Percentiles rank a stretch among this genome's conserved stretches.
Conservation (phyloP, 2,329 filamentous ascomycete species). For the Cladophialophora exuberans region DNA sequence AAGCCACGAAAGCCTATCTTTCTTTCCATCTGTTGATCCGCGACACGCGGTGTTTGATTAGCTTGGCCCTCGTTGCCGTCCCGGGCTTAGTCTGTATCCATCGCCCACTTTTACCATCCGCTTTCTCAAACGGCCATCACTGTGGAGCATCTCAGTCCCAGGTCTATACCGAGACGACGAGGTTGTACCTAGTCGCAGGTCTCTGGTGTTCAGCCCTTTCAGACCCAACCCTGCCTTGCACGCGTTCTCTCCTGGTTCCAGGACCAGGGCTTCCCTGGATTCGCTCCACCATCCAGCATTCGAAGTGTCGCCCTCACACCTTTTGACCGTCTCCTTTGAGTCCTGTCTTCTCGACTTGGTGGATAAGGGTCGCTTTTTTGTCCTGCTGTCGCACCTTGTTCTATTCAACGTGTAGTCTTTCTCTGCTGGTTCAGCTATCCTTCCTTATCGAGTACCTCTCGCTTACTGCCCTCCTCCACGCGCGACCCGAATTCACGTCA, state of each 20-base stretch:
- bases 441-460: constrained; percentile 4
- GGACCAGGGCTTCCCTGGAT: constrained; percentile 3
- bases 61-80: constrained; percentile 9
- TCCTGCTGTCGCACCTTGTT: constrained; percentile 6
- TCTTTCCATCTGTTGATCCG: neutral
- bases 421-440: constrained; percentile 25
- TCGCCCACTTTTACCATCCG: constrained; percentile 12
- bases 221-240: constrained; percentile 12
- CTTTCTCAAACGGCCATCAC: constrained; percentile 22
- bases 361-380: constrained; percentile 6
- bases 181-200: no score
- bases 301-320: constrained; percentile 11
- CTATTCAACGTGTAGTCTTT: constrained; percentile 1
- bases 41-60: constrained; percentile 29
- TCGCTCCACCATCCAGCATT: constrained; percentile 9
- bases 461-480: neutral
- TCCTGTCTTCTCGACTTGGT: neutral
- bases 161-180: constrained; percentile 10
- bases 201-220: constrained; percentile 9
- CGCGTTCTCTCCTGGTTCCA: constrained; percentile 17
- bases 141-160: constrained; percentile 9
- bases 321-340: neutral
- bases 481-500: constrained; percentile 3
- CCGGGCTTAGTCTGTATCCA: neutral
- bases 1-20: neutral